A percentile compares a stretch with the other conserved stretches of the same genome.
Conservation (phyloP, 176 grass and related monocot species). For the Bonia amplexicaulis region DNA sequence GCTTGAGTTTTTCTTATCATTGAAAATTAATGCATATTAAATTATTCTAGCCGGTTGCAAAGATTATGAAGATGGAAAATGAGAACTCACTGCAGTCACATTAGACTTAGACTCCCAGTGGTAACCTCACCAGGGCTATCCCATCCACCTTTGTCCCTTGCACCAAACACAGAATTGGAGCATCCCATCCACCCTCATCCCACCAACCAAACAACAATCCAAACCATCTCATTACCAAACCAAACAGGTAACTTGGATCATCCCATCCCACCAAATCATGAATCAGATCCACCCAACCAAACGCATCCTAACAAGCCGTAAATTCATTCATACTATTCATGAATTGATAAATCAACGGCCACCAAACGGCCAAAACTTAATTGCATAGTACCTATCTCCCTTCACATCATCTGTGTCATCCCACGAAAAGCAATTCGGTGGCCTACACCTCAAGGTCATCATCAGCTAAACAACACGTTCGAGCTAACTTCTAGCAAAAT, state of each 20-base stretch:
- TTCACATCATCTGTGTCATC: not conserved
- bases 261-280: too few species aligned
- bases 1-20: too few species aligned
- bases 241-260: too few species aligned
- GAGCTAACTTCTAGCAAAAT: constrained; percentile 31
- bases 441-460: not conserved
- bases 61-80: constrained; percentile 6
- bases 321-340: not conserved
- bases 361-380: not conserved
- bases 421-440: not conserved
- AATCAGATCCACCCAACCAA: too few species aligned
- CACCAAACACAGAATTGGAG: too few species aligned
- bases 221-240: too few species aligned
- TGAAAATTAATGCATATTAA: too few species aligned
- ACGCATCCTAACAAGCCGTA: not conserved
- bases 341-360: not conserved
- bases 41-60: not conserved
- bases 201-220: too few species aligned
- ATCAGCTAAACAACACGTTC: not conserved
- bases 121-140: too few species aligned
- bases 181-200: too few species aligned
- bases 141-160: too few species aligned
- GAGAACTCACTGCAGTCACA: not conserved
- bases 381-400: not conserved
- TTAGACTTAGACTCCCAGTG: not conserved